Evolutionary conservation across 2,329 filamentous ascomycete genomes (phyloP).

Genomic region (Ustilaginoidea virens): DNA sequence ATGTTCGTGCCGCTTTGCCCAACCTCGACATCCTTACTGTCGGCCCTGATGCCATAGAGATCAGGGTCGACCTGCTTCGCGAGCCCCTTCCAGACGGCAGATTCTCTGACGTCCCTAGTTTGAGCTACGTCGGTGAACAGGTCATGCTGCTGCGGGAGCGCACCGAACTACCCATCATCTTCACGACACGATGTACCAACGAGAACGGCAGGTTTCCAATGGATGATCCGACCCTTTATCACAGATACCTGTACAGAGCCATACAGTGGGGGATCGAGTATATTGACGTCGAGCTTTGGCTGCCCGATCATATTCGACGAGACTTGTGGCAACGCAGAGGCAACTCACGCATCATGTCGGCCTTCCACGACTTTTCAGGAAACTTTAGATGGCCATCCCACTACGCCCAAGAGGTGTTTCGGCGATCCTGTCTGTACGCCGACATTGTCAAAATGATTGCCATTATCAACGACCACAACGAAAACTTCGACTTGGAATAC

Average conservation of each 20-base stretch:
- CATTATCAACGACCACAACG: conserved; percentile 65
- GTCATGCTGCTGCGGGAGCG: conserved; percentile 71
- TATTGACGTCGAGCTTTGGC: conserved; percentile 77
- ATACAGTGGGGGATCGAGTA: conserved; percentile 87
- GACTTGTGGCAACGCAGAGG: conserved; percentile 55
- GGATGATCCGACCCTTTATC: conserved; percentile 60
- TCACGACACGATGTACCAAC: conserved; percentile 66
- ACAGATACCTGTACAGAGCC: conserved; percentile 65
- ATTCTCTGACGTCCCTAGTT: conserved; percentile 52
- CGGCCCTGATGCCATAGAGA: conserved; percentile 71
- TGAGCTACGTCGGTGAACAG: conserved; percentile 76
- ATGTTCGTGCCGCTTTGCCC: conserved; percentile 66
- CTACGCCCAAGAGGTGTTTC: conserved; percentile 56
- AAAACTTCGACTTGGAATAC: conserved; percentile 83
- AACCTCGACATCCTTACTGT: conserved; percentile 81
- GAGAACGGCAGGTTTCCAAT: conserved; percentile 80
- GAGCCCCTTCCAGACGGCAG: conserved; percentile 50
- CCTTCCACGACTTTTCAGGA: conserved; percentile 78
- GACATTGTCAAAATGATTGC: conserved; percentile 89
- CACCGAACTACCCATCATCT: conserved; percentile 80
- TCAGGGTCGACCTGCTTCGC: conserved; percentile 67
- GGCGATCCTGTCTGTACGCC: conserved; percentile 55
- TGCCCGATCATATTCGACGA: conserved; percentile 60
- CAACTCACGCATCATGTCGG: conserved; percentile 77
- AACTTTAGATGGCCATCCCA: conserved; percentile 69